Evolutionary conservation across 345 rosid genomes (phyloP).

Genomic region (Hevea brasiliensis): DNA sequence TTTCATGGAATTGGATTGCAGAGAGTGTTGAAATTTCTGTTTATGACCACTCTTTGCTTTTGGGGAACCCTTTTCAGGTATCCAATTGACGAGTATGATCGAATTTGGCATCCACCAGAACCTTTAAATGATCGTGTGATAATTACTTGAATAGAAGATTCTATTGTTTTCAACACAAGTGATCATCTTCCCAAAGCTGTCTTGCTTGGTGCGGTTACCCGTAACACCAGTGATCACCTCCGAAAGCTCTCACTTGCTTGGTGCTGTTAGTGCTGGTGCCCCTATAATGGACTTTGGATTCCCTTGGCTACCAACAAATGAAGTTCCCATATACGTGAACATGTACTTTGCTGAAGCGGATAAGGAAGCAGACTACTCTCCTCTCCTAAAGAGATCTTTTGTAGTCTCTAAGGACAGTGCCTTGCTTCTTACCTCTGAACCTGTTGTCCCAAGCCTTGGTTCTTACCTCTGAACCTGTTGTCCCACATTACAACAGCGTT

Average conservation of each 20-base stretch:
- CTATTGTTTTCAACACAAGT: background rate
- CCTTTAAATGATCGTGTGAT: background rate
- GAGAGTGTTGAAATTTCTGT: background rate
- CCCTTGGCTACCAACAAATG: background rate
- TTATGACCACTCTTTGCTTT: background rate
- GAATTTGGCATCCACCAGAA: slow-evolving; percentile 19
- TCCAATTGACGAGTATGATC: slow-evolving; percentile 26
- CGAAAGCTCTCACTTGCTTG: background rate
- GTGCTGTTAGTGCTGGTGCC: too few relatives aligned
- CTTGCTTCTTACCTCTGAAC: background rate
- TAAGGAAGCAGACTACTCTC: background rate
- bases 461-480: slow-evolving; percentile 2
- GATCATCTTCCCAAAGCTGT: background rate
- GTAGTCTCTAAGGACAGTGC: background rate
- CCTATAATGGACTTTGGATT: background rate
- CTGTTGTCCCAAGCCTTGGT: slow-evolving; percentile 14
- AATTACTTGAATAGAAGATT: background rate
- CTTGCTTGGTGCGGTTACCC: slow-evolving; percentile 9
- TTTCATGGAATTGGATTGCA: background rate
- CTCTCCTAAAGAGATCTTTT: slow-evolving; percentile 16
- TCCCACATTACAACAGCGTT: slow-evolving; percentile 12
- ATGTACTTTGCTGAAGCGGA: slow-evolving; percentile 24
- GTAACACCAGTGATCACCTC: background rate
- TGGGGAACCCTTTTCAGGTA: slow-evolving; percentile 7
- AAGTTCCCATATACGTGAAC: slow-evolving; percentile 9